A percentile compares a stretch with the other conserved stretches of the same genome.
phyloP scores from a whole-genome alignment of 352 stramenopile species.

The Phytophthora megakarya region DNA sequence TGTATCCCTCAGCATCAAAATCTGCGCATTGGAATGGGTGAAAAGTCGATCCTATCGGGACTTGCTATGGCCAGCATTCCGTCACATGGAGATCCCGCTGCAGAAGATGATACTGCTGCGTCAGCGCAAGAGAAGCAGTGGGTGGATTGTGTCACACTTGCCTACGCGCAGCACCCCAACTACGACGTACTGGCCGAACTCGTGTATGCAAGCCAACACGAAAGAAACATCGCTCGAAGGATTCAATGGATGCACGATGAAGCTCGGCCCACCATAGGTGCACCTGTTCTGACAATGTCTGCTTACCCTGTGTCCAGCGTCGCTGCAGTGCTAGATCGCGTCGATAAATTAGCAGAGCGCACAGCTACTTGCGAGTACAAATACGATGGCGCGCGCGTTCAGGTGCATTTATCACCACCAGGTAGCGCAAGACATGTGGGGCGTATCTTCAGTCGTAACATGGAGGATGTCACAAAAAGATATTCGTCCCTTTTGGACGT shows the following conservation, averaged over 20 bases:
- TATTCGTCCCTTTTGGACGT: slow-evolving; percentile 64
- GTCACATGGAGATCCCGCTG: neutral
- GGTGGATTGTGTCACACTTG: slow-evolving; percentile 64
- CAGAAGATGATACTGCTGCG: neutral
- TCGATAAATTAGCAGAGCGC: slow-evolving; percentile 40
- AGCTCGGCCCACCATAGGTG: slow-evolving; percentile 48
- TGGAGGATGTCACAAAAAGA: slow-evolving; percentile 77
- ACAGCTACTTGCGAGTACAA: slow-evolving; percentile 81
- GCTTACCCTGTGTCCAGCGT: slow-evolving; percentile 76
- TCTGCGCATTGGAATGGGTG: slow-evolving; percentile 78
- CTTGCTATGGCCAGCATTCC: slow-evolving; percentile 53
- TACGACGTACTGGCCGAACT: slow-evolving; percentile 57
- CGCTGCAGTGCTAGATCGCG: slow-evolving; percentile 47
- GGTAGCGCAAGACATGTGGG: slow-evolving; percentile 5
- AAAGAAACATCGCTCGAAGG: slow-evolving; percentile 28
- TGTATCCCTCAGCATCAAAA: slow-evolving; percentile 68
- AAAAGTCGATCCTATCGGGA: slow-evolving; percentile 78
- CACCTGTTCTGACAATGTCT: slow-evolving; percentile 81
- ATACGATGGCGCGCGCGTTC: slow-evolving; percentile 82
- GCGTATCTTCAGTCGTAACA: slow-evolving; percentile 86
- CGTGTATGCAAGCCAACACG: slow-evolving; percentile 38
- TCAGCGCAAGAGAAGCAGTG: slow-evolving; percentile 40
- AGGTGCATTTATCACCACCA: slow-evolving; percentile 59
- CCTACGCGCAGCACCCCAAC: slow-evolving; percentile 74
- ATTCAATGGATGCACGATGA: slow-evolving; percentile 39